A percentile compares a stretch with the other conserved stretches of the same genome.
Conservation (phyloP, 106 monocot species). For the Dendrobium chrysotoxum region DNA sequence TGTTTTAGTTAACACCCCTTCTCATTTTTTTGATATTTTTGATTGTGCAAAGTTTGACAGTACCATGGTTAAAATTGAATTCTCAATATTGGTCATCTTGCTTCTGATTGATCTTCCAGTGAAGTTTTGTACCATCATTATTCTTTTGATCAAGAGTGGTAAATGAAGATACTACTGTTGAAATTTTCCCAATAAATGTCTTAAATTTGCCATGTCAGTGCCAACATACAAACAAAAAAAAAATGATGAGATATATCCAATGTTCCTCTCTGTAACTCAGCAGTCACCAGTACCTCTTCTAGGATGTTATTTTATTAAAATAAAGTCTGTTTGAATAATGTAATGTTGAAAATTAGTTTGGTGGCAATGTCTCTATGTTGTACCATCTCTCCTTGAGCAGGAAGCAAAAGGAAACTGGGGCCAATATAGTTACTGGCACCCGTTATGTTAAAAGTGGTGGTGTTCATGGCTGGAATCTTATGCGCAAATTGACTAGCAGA, state of each 20-base stretch:
- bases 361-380: not conserved
- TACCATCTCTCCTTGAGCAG: conserved; percentile 26
- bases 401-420: conserved; percentile 89
- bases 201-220: not conserved
- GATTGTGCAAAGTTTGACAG: not conserved
- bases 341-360: no score
- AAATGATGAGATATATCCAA: not conserved
- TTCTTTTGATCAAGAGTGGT: not conserved
- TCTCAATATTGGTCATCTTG: not conserved
- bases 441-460: conserved; percentile 90
- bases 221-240: not conserved
- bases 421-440: conserved; percentile 92
- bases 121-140: not conserved
- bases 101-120: not conserved
- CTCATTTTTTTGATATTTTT: not conserved
- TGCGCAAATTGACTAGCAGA: conserved; percentile 94
- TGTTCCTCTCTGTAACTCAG: not conserved
- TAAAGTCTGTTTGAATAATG: no score
- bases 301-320: not conserved
- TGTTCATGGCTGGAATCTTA: conserved; percentile 98
- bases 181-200: not conserved
- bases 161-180: not conserved
- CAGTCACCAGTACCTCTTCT: not conserved
- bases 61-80: not conserved
- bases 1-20: not conserved